Conservation (phyloP, 371 early-diverging fungal genomes). For the Apophysomyces trapeziformis region DNA sequence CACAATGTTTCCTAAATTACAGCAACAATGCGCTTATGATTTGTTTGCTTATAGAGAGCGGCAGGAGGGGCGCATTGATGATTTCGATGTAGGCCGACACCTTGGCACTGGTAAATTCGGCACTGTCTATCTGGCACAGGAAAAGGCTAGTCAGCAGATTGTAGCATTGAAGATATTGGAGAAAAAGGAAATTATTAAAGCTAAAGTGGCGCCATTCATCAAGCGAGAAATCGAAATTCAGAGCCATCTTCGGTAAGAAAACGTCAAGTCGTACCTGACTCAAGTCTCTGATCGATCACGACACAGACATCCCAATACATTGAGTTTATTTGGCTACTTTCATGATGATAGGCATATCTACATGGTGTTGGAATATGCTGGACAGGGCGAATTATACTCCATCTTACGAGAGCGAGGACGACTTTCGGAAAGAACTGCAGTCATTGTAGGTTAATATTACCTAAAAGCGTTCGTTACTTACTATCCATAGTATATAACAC, state of each 20-base stretch:
- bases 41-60: not conserved
- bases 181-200: constrained; percentile 78
- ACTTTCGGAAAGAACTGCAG: constrained; percentile 80
- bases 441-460: constrained; percentile 58
- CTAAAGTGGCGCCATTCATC: constrained; percentile 31
- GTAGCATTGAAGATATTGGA: constrained; percentile 96
- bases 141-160: constrained; percentile 82
- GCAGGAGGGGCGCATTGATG: constrained; percentile 79
- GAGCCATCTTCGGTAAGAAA: constrained; percentile 75
- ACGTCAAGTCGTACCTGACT: not conserved
- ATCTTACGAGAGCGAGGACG: constrained; percentile 64
- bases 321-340: constrained; percentile 97
- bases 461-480: not conserved
- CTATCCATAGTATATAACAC: constrained; percentile 77
- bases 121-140: constrained; percentile 92
- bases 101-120: constrained; percentile 99
- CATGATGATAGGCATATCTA: constrained; percentile 93
- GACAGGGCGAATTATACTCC: constrained; percentile 93
- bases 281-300: not conserved
- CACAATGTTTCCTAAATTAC: not conserved
- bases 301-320: constrained; percentile 87
- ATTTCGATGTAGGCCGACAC: constrained; percentile 94
- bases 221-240: constrained; percentile 98
- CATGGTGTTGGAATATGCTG: constrained; percentile 96
- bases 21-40: not conserved